Conservation (phyloP, 2,329 filamentous ascomycete genomes). For the Parafenestella ontariensis region DNA sequence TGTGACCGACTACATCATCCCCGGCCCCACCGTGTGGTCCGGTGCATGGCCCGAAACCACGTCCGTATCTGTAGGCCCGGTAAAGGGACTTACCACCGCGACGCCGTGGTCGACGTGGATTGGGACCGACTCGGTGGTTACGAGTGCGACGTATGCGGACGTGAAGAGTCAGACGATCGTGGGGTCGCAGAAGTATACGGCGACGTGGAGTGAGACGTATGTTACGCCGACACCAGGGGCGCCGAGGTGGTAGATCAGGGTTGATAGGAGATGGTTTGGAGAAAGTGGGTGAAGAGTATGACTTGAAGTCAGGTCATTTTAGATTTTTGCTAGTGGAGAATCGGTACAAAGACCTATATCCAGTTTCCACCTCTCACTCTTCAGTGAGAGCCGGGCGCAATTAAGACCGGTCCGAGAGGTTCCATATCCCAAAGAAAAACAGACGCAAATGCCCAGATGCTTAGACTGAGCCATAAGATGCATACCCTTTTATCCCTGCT, state of each 20-base stretch:
- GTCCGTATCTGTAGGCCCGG: conserved; percentile 35
- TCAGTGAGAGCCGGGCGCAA: too few species aligned
- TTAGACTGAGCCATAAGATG: too few species aligned
- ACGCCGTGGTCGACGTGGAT: conserved; percentile 42
- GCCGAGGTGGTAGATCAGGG: conserved; percentile 14
- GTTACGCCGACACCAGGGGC: conserved; percentile 14
- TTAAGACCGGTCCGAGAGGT: too few species aligned
- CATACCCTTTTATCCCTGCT: too few species aligned
- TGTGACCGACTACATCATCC: conserved; percentile 49
- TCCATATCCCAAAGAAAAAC: too few species aligned
- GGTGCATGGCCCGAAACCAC: conserved; percentile 45
- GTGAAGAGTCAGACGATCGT: conserved; percentile 31
- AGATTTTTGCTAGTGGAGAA: too few species aligned
- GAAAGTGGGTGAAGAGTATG: not conserved
- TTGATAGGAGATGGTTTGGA: not conserved
- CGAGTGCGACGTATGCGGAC: conserved; percentile 31
- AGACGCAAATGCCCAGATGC: too few species aligned
- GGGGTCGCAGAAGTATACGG: conserved; percentile 28
- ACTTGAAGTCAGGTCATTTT: too few species aligned
- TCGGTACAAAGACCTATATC: too few species aligned
- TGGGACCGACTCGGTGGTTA: conserved; percentile 26
- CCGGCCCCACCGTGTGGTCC: conserved; percentile 50
- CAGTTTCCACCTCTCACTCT: too few species aligned
- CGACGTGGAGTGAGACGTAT: conserved; percentile 29
- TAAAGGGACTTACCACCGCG: conserved; percentile 35